Percentiles rank a stretch among this genome's conserved stretches.
These are phyloP conservation scores for Xylaria sp. DNA, from an alignment of 2,329 filamentous ascomycete species.

Conservation along the genomic window DNA sequence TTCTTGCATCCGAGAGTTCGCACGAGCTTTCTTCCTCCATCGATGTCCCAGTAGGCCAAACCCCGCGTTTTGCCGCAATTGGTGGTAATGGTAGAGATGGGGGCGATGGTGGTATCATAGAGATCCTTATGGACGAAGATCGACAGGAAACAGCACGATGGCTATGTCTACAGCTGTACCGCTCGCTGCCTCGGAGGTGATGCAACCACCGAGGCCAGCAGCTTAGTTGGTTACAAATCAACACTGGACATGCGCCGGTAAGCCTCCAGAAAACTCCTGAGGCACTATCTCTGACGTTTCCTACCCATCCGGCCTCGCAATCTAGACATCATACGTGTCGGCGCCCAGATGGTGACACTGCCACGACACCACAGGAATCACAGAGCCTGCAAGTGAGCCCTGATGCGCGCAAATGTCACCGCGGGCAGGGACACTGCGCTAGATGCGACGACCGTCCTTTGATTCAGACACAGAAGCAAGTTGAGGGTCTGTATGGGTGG, in stretches of 20 bases:
- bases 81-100: no score
- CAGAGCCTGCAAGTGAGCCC: conserved; percentile 6
- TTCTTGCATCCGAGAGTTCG: no score
- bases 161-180: conserved; percentile 19
- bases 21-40: no score
- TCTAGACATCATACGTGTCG: conserved; percentile 1
- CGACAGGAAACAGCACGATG: conserved; percentile 3
- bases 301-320: not conserved
- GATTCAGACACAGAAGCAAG: conserved; percentile 22
- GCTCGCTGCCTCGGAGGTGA: conserved; percentile 15
- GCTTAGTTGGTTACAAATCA: conserved; percentile 10
- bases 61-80: no score
- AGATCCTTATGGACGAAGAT: no score
- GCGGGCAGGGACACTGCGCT: conserved; percentile 21
- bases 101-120: no score
- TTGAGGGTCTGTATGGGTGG: conserved; percentile 20
- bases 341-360: not conserved
- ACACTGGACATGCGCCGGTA: conserved; percentile 10
- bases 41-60: no score
- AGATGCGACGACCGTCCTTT: conserved; percentile 25
- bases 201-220: conserved; percentile 14
- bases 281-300: conserved; percentile 9
- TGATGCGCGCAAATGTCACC: conserved; percentile 22
- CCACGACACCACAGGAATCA: conserved; percentile 14
- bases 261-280: conserved; percentile 7